Conservation (phyloP, 2,329 filamentous ascomycete genomes). For the Colletotrichum ledebouriae region DNA sequence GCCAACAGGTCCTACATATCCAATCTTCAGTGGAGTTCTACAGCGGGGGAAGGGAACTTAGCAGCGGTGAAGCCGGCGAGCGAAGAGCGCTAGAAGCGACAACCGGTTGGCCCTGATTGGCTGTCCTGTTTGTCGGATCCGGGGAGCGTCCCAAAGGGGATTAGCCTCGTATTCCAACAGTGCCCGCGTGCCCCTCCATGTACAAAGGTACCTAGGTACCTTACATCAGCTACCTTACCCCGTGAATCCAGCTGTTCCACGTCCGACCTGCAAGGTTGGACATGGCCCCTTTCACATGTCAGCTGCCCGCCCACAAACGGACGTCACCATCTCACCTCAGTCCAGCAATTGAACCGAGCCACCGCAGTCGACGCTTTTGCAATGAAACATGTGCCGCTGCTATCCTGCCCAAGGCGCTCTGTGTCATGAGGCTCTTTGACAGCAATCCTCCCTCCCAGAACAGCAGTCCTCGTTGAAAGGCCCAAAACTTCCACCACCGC, state of each 20-base stretch:
- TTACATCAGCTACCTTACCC: conserved; percentile 1
- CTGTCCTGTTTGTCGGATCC: conserved; percentile 16
- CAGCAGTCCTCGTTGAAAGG: background rate
- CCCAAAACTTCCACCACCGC: conserved; percentile 6
- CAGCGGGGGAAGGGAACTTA: conserved; percentile 13
- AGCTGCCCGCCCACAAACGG: conserved; percentile 37
- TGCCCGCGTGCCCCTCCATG: conserved; percentile 37
- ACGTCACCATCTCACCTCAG: conserved; percentile 40
- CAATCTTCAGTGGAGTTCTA: no score
- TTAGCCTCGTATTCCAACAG: conserved; percentile 12
- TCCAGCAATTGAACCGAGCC: conserved; percentile 42
- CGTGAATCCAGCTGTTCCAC: conserved; percentile 5
- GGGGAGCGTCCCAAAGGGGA: background rate
- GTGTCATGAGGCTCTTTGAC: conserved; percentile 27
- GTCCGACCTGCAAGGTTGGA: background rate
- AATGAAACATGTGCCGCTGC: conserved; percentile 41
- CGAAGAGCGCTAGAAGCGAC: conserved; percentile 20
- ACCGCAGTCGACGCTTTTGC: conserved; percentile 25
- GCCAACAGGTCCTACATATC: no score
- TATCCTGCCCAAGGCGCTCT: conserved; percentile 23
- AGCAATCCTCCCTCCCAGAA: background rate
- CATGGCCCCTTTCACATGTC: conserved; percentile 41
- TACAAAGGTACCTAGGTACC: background rate
- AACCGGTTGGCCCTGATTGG: conserved; percentile 26
- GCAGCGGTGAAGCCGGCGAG: conserved; percentile 16